Percentiles rank a stretch among this genome's conserved stretches.
These are phyloP conservation scores for Panaeolus papilionaceus DNA, from an alignment of 768 basidiomycete genomes.

Conservation along the genomic window DNA sequence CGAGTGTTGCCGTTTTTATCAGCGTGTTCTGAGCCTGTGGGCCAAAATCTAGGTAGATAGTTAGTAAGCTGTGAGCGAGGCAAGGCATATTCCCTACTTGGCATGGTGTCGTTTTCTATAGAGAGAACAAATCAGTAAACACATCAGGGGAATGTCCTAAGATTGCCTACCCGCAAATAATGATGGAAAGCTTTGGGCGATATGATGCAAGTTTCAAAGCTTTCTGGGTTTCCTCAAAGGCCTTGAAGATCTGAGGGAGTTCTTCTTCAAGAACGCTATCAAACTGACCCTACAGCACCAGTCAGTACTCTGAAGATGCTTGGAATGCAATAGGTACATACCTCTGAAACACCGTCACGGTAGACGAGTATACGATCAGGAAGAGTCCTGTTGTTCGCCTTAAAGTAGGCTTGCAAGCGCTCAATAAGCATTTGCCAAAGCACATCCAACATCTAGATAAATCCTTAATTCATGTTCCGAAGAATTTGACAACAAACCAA, in stretches of 20 bases:
- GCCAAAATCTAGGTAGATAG: slow-evolving; percentile 52
- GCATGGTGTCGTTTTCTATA: slow-evolving; percentile 71
- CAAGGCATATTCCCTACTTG: slow-evolving; percentile 40
- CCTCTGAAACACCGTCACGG: slow-evolving; percentile 86
- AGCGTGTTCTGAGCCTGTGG: slow-evolving; percentile 53
- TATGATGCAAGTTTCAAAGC: slow-evolving; percentile 52
- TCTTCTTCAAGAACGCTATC: slow-evolving; percentile 64
- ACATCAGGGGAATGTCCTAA: not conserved
- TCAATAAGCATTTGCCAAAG: slow-evolving; percentile 74
- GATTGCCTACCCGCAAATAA: slow-evolving; percentile 68
- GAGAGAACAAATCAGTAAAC: slow-evolving; percentile 8
- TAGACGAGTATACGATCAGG: slow-evolving; percentile 77
- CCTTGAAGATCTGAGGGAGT: slow-evolving; percentile 62
- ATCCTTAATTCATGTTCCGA: slow-evolving; percentile 3
- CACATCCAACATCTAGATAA: slow-evolving; percentile 70
- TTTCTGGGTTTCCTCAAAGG: slow-evolving; percentile 60
- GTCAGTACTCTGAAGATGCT: slow-evolving; percentile 13
- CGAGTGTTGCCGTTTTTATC: slow-evolving; percentile 77
- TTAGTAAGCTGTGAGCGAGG: not conserved
- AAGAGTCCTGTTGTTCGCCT: slow-evolving; percentile 54
- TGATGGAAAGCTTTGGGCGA: slow-evolving; percentile 67
- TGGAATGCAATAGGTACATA: slow-evolving; percentile 33
- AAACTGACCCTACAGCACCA: slow-evolving; percentile 70
- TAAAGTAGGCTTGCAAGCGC: slow-evolving; percentile 62
- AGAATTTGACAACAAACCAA: slow-evolving; percentile 17